Conservation (phyloP, 768 basidiomycete species). For the Leucocoprinus birnbaumii region DNA sequence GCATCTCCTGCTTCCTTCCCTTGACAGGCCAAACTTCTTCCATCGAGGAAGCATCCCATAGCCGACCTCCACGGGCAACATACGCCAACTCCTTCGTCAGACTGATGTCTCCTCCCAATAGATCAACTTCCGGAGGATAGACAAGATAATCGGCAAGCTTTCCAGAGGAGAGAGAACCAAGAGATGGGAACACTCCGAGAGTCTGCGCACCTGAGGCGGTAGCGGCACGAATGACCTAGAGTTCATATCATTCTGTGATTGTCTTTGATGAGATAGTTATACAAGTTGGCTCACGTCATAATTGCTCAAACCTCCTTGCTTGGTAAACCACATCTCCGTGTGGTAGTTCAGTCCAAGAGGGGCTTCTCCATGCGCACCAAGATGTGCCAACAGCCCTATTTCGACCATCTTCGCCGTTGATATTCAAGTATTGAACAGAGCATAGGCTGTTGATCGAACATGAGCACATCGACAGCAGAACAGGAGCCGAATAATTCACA, state of each 20-base stretch:
- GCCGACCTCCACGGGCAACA: slow-evolving; percentile 64
- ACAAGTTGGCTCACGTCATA: slow-evolving; percentile 51
- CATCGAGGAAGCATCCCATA: slow-evolving; percentile 69
- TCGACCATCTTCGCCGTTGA: slow-evolving; percentile 69
- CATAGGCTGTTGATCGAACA: slow-evolving; percentile 44
- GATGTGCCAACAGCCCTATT: slow-evolving; percentile 57
- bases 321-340: slow-evolving; percentile 66
- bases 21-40: slow-evolving; percentile 70
- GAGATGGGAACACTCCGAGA: slow-evolving; percentile 57
- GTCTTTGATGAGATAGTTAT: background rate
- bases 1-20: slow-evolving; percentile 49
- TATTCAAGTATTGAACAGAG: slow-evolving; percentile 65
- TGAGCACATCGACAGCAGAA: background rate
- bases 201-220: slow-evolving; percentile 64
- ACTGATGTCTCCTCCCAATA: slow-evolving; percentile 45
- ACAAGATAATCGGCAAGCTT: slow-evolving; percentile 74
- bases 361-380: slow-evolving; percentile 74
- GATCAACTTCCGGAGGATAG: slow-evolving; percentile 58
- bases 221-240: slow-evolving; percentile 64
- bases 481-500: slow-evolving; percentile 39
- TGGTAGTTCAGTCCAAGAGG: slow-evolving; percentile 78
- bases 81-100: slow-evolving; percentile 48
- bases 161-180: slow-evolving; percentile 61
- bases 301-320: slow-evolving; percentile 61
- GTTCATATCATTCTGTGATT: background rate